Conservation (phyloP, 2,329 filamentous ascomycete genomes). For the Curvularia spicifera region DNA sequence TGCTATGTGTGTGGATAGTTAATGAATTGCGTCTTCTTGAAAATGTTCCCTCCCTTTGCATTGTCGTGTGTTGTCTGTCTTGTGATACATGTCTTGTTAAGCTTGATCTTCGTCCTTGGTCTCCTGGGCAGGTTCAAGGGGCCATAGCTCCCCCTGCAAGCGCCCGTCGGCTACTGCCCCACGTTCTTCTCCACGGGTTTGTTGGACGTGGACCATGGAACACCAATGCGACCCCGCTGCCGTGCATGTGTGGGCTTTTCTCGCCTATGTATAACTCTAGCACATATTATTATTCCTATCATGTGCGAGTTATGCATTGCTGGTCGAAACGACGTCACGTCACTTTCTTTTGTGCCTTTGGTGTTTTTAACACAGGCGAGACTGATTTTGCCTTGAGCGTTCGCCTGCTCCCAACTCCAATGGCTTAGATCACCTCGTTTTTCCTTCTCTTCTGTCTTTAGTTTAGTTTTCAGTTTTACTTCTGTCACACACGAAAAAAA, state of each 20-base stretch:
- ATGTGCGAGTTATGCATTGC: too few relatives aligned
- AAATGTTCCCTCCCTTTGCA: not conserved
- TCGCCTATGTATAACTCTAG: not conserved
- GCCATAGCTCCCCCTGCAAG: not conserved
- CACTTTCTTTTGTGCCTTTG: too few relatives aligned
- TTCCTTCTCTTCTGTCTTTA: too few relatives aligned
- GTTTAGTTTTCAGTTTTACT: too few relatives aligned
- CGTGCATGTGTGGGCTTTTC: not conserved
- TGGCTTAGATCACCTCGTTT: too few relatives aligned
- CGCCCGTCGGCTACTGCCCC: not conserved
- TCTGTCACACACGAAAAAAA: too few relatives aligned
- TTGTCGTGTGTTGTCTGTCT: conserved; percentile 4
- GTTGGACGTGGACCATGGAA: not conserved
- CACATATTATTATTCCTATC: too few relatives aligned
- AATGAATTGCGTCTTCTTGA: conserved; percentile 42
- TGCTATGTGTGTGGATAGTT: conserved; percentile 49
- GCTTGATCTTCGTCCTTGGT: not conserved
- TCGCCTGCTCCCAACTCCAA: too few relatives aligned
- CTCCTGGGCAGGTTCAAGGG: not conserved
- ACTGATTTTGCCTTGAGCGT: too few relatives aligned
- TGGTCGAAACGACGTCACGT: too few relatives aligned
- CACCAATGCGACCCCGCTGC: not conserved
- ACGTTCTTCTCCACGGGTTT: not conserved
- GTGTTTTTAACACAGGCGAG: too few relatives aligned
- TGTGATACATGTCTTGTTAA: not conserved